phyloP scores from a whole-genome alignment of 306 rosid genomes.

The Vigna mungo region DNA sequence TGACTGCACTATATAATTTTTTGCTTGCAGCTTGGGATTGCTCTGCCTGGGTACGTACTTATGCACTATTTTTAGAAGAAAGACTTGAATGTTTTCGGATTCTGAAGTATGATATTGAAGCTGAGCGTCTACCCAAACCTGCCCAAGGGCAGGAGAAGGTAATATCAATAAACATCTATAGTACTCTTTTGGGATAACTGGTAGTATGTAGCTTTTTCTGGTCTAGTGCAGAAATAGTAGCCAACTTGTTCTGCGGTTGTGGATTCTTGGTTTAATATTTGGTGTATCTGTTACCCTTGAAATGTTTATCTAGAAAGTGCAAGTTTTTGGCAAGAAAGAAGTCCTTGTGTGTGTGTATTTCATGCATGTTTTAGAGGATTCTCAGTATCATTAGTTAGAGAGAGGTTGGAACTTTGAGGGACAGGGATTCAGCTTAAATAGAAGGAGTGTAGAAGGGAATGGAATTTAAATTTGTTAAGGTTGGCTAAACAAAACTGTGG shows the following conservation, averaged over 20 bases:
- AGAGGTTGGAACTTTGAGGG: neutral
- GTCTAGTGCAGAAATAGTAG: neutral
- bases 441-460: neutral
- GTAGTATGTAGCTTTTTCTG: slow-evolving; percentile 10
- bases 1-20: slow-evolving; percentile 12
- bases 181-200: slow-evolving; percentile 18
- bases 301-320: neutral
- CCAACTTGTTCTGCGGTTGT: neutral
- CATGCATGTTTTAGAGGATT: neutral
- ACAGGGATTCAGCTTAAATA: neutral
- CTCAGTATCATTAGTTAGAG: neutral
- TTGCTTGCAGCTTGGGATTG: slow-evolving; percentile 92
- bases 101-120: slow-evolving; percentile 95
- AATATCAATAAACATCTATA: slow-evolving; percentile 21
- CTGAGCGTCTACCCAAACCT: slow-evolving; percentile 95
- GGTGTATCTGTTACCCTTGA: neutral
- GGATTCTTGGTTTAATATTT: neutral
- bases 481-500: neutral
- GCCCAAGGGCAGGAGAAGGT: slow-evolving; percentile 92
- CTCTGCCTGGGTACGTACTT: slow-evolving; percentile 99
- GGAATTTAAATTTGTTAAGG: neutral
- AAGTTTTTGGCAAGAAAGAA: neutral
- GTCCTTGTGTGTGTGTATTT: neutral
- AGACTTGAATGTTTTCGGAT: slow-evolving; percentile 94
- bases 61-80: slow-evolving; percentile 97